These are phyloP conservation scores for Pyrus hybrid DNA, from an alignment of 331 rosid species.

Conservation along the genomic window DNA sequence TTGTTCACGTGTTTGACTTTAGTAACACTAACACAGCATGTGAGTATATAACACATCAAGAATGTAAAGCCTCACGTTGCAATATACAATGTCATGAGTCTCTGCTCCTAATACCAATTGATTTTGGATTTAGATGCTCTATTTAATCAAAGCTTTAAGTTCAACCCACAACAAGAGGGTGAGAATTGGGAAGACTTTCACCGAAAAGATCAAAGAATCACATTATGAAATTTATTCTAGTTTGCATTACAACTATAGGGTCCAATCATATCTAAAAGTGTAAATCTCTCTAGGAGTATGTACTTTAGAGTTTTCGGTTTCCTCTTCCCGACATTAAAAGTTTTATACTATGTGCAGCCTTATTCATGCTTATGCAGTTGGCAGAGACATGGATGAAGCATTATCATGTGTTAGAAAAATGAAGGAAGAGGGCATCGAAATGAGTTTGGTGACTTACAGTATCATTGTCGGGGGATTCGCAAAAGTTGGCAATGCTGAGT, in stretches of 20 bases:
- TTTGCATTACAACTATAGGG: background rate
- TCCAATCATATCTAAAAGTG: background rate
- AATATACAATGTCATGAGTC: background rate
- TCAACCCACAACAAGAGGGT: background rate
- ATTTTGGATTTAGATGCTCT: background rate
- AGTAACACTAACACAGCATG: background rate
- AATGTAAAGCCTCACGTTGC: background rate
- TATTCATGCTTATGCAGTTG: constrained; percentile 98
- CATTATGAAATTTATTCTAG: background rate
- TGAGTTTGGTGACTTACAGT: constrained; percentile 90
- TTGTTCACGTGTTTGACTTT: background rate
- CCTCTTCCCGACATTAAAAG: constrained; percentile 18
- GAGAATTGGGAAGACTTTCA: background rate
- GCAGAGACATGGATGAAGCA: constrained; percentile 99
- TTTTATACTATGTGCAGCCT: constrained; percentile 72
- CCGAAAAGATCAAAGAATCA: background rate
- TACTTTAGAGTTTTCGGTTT: background rate
- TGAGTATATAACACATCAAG: background rate
- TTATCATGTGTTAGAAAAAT: constrained; percentile 84
- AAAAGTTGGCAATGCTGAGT: constrained; percentile 67
- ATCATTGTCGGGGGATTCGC: constrained; percentile 89
- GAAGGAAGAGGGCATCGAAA: constrained; percentile 82
- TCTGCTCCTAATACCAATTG: background rate
- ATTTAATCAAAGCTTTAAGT: background rate
- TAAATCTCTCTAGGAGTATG: background rate